Evolutionary conservation across 2,329 filamentous ascomycete species (phyloP).

Genomic region (Fusarium gaditjirri): DNA sequence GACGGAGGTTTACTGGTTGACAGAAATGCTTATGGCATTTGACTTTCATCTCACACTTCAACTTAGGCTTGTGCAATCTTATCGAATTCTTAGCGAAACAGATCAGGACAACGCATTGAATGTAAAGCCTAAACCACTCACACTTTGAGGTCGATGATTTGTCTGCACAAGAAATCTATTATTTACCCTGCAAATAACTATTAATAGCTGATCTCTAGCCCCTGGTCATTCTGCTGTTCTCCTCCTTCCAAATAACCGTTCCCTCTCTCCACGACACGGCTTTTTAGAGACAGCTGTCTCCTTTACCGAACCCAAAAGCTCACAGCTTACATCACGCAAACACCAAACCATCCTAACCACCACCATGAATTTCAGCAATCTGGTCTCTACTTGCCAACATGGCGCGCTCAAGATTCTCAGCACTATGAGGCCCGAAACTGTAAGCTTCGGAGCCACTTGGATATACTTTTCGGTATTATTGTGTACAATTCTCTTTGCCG

Average conservation of each 20-base stretch:
- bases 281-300: rapidly evolving
- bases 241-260: not conserved
- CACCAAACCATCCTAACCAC: too few species aligned
- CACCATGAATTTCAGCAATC: not conserved
- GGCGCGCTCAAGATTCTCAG: too few species aligned
- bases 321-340: not conserved
- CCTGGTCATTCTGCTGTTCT: too few species aligned
- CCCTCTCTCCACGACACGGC: not conserved
- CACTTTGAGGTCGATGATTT: rapidly evolving
- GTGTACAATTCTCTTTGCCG: not conserved
- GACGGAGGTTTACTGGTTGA: too few species aligned
- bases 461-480: not conserved
- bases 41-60: too few species aligned
- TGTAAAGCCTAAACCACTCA: too few species aligned
- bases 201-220: not conserved
- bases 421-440: not conserved
- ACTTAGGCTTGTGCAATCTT: too few species aligned
- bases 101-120: too few species aligned
- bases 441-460: not conserved
- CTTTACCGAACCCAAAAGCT: not conserved
- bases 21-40: too few species aligned
- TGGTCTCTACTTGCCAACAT: not conserved
- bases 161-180: rapidly evolving
- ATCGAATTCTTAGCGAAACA: too few species aligned
- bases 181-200: not conserved